A percentile compares a stretch with the other conserved stretches of the same genome.
These are phyloP conservation scores for Colletotrichum karsti DNA, from an alignment of 2,329 filamentous ascomycete genomes.

Conservation along the genomic window DNA sequence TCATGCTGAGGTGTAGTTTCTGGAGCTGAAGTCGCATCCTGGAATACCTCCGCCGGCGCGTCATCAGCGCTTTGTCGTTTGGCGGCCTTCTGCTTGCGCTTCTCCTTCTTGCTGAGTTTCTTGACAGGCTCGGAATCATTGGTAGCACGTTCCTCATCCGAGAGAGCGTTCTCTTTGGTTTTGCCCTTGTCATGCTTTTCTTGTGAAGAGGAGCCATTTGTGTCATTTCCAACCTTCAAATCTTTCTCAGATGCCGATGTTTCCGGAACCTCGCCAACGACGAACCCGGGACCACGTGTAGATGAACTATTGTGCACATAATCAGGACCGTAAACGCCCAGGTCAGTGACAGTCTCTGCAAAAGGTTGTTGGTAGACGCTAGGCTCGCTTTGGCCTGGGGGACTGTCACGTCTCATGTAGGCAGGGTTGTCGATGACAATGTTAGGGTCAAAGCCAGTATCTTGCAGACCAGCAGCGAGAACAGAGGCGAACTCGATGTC, in stretches of 20 bases:
- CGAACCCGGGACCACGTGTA: slow-evolving; percentile 49
- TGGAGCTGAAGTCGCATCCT: background rate
- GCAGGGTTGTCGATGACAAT: slow-evolving; percentile 73
- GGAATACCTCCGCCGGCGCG: background rate
- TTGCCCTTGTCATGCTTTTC: slow-evolving; percentile 32
- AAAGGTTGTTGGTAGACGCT: slow-evolving; percentile 58
- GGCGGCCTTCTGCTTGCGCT: slow-evolving; percentile 54
- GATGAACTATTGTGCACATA: slow-evolving; percentile 31
- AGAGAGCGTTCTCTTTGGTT: slow-evolving; percentile 30
- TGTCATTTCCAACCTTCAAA: slow-evolving; percentile 17
- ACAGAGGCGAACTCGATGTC: slow-evolving; percentile 77
- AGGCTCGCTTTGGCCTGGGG: slow-evolving; percentile 65
- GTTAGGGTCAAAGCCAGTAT: slow-evolving; percentile 76
- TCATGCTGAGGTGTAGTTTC: background rate
- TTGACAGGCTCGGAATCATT: slow-evolving; percentile 32
- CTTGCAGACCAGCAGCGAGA: slow-evolving; percentile 72
- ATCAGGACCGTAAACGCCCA: slow-evolving; percentile 45
- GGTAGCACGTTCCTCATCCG: background rate
- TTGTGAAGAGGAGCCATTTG: slow-evolving; percentile 37
- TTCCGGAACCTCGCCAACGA: slow-evolving; percentile 55
- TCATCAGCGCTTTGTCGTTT: slow-evolving; percentile 42
- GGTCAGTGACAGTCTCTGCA: slow-evolving; percentile 55
- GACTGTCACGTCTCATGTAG: slow-evolving; percentile 71
- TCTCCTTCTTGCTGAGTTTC: slow-evolving; percentile 57
- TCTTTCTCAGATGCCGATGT: slow-evolving; percentile 39